A percentile compares a stretch with the other conserved stretches of the same genome.
Evolutionary conservation across 2,329 filamentous ascomycete genomes (phyloP).

Genomic region (Cordyceps militaris): DNA sequence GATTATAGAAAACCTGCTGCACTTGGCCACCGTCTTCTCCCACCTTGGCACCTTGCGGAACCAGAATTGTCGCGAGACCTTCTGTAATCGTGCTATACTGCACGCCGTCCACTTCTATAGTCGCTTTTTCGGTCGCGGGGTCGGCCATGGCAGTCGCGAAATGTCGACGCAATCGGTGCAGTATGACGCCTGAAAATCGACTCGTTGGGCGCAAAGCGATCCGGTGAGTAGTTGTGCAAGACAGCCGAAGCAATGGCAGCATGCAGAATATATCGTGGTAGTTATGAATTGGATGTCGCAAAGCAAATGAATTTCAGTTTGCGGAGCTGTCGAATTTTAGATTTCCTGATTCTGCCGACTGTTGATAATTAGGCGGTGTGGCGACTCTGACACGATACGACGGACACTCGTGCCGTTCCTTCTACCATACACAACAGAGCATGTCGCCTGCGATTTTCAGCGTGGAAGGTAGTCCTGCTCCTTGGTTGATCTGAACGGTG

Average conservation of each 20-base stretch:
- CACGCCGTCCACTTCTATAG: constrained; percentile 34
- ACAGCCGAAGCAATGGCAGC: not conserved
- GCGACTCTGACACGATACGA: no score
- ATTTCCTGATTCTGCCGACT: constrained; percentile 15
- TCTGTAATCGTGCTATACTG: constrained; percentile 47
- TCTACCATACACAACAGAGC: no score
- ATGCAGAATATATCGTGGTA: not conserved
- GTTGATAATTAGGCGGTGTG: constrained; percentile 11
- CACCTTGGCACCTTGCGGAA: constrained; percentile 39
- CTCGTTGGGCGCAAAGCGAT: not conserved
- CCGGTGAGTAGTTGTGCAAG: not conserved
- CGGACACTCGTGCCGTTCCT: no score
- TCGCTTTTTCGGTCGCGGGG: constrained; percentile 15
- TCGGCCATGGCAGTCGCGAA: constrained; percentile 3
- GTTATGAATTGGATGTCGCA: not conserved
- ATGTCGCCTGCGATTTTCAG: no score
- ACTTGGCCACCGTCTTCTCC: constrained; percentile 50
- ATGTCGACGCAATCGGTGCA: not conserved
- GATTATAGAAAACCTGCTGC: constrained; percentile 94
- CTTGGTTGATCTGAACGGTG: no score
- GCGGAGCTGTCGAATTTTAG: constrained; percentile 7
- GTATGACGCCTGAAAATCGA: not conserved
- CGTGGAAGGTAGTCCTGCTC: no score
- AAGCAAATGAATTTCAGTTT: not conserved
- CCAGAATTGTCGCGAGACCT: constrained; percentile 50